Percentiles rank a stretch among this genome's conserved stretches.
Evolutionary conservation across 2,329 filamentous ascomycete genomes (phyloP).

Genomic region (Hysterium pulicare): DNA sequence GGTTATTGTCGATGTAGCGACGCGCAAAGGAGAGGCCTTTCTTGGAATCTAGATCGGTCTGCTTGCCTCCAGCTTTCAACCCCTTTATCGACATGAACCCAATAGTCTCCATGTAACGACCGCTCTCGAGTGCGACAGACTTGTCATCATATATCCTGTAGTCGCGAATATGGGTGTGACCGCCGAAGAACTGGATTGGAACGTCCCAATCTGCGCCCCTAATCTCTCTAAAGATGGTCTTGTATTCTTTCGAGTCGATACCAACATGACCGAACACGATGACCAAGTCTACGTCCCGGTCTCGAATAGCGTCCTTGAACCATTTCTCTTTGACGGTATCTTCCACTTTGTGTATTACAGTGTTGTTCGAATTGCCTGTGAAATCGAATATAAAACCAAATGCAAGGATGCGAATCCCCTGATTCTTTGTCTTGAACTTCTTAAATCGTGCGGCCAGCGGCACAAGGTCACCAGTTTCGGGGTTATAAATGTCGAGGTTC

Average conservation of each 20-base stretch:
- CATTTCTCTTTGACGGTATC: slow-evolving; percentile 79
- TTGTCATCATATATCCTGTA: slow-evolving; percentile 74
- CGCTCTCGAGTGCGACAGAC: slow-evolving; percentile 77
- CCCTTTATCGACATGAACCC: slow-evolving; percentile 88
- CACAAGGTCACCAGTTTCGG: slow-evolving; percentile 64
- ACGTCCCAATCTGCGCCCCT: slow-evolving; percentile 72
- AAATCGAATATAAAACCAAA: slow-evolving; percentile 98
- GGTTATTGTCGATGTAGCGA: slow-evolving; percentile 90
- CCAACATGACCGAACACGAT: slow-evolving; percentile 83
- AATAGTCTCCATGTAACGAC: slow-evolving; percentile 91
- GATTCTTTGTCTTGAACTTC: slow-evolving; percentile 89
- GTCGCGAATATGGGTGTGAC: slow-evolving; percentile 86
- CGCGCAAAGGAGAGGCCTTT: slow-evolving; percentile 62
- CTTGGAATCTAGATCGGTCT: slow-evolving; percentile 14
- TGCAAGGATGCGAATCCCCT: slow-evolving; percentile 76
- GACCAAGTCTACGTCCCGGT: slow-evolving; percentile 78
- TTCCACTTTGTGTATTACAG: slow-evolving; percentile 73
- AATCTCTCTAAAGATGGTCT: slow-evolving; percentile 73
- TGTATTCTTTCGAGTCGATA: slow-evolving; percentile 75
- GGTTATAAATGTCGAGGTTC: slow-evolving; percentile 84
- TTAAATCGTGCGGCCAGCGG: slow-evolving; percentile 79
- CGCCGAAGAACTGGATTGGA: slow-evolving; percentile 88
- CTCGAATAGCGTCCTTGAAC: slow-evolving; percentile 83
- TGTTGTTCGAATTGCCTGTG: slow-evolving; percentile 85
- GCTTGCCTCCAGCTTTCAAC: slow-evolving; percentile 41